Conservation (phyloP, 2,329 filamentous ascomycete genomes). For the Orbilia ellipsospora region DNA sequence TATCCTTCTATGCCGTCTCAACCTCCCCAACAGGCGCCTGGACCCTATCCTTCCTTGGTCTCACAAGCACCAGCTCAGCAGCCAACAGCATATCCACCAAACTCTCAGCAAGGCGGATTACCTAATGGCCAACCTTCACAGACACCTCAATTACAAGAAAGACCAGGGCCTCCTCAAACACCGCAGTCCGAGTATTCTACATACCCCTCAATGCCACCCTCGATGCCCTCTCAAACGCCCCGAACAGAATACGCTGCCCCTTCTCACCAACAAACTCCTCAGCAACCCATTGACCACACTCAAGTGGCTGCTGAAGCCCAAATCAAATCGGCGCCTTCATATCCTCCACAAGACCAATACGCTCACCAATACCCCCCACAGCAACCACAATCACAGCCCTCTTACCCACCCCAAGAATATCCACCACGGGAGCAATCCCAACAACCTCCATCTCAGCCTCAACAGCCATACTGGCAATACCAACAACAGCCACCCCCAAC, state of each 20-base stretch:
- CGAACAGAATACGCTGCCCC: slow-evolving; percentile 54
- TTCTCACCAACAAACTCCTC: slow-evolving; percentile 56
- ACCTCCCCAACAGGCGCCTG: slow-evolving; percentile 62
- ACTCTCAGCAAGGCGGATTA: slow-evolving; percentile 58
- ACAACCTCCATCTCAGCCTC: slow-evolving; percentile 57
- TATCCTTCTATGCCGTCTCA: slow-evolving; percentile 61
- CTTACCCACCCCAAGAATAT: slow-evolving; percentile 55
- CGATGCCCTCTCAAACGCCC: slow-evolving; percentile 38
- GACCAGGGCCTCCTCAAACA: slow-evolving; percentile 32
- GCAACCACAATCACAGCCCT: slow-evolving; percentile 54
- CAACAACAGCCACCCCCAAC: slow-evolving; percentile 57
- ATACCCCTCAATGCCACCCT: slow-evolving; percentile 58
- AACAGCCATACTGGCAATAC: slow-evolving; percentile 67
- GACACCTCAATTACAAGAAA: slow-evolving; percentile 57
- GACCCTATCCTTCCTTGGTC: slow-evolving; percentile 59
- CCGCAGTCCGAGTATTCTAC: slow-evolving; percentile 57
- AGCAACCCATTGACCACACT: slow-evolving; percentile 26
- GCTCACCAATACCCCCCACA: slow-evolving; percentile 58
- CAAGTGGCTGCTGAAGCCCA: slow-evolving; percentile 57
- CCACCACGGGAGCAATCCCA: slow-evolving; percentile 54
- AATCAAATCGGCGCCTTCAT: slow-evolving; percentile 42
- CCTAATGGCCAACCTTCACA: slow-evolving; percentile 57
- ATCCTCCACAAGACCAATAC: slow-evolving; percentile 58
- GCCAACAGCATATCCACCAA: slow-evolving; percentile 58
- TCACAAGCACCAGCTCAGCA: slow-evolving; percentile 59